These are phyloP conservation scores for Ceratocystis huliohia DNA, from an alignment of 2,329 filamentous ascomycete species.

Conservation along the genomic window DNA sequence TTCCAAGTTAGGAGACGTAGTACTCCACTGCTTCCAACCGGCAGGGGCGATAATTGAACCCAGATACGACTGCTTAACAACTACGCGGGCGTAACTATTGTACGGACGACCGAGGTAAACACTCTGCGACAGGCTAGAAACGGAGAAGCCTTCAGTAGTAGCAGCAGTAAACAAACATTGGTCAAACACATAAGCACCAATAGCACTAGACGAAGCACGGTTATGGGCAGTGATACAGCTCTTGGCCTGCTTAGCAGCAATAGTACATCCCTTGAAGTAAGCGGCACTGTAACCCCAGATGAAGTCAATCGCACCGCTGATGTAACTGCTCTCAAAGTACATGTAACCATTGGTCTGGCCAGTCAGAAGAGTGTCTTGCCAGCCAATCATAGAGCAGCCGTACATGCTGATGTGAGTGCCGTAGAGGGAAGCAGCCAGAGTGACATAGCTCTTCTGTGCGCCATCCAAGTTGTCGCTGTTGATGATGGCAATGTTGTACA, in stretches of 20 bases:
- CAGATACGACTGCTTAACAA: constrained; percentile 39
- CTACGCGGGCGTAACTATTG: constrained; percentile 35
- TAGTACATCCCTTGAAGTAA: constrained; percentile 32
- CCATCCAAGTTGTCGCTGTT: constrained; percentile 36
- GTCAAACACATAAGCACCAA: constrained; percentile 29
- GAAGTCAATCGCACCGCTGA: constrained; percentile 38
- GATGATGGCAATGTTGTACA: constrained; percentile 49
- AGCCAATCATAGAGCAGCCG: constrained; percentile 35
- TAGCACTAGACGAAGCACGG: constrained; percentile 29
- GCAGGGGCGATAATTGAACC: constrained; percentile 43
- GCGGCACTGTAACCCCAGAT: constrained; percentile 25
- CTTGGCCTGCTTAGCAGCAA: constrained; percentile 26
- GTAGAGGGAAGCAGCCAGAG: constrained; percentile 25
- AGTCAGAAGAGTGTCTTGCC: constrained; percentile 39
- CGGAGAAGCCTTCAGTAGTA: constrained; percentile 14
- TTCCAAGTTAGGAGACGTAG: constrained; percentile 34
- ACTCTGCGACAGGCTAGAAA: neutral
- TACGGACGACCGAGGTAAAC: constrained; percentile 38
- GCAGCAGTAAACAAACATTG: constrained; percentile 27
- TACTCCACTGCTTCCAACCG: constrained; percentile 47
- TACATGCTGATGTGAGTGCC: constrained; percentile 26
- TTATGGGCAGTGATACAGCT: constrained; percentile 29
- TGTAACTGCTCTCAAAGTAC: constrained; percentile 34
- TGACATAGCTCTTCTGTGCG: constrained; percentile 36
- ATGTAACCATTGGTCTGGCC: constrained; percentile 32